A percentile compares a stretch with the other conserved stretches of the same genome.
These are phyloP conservation scores for Dysphania ambrosioides DNA, from an alignment of 148 eudicot species.

Conservation along the genomic window DNA sequence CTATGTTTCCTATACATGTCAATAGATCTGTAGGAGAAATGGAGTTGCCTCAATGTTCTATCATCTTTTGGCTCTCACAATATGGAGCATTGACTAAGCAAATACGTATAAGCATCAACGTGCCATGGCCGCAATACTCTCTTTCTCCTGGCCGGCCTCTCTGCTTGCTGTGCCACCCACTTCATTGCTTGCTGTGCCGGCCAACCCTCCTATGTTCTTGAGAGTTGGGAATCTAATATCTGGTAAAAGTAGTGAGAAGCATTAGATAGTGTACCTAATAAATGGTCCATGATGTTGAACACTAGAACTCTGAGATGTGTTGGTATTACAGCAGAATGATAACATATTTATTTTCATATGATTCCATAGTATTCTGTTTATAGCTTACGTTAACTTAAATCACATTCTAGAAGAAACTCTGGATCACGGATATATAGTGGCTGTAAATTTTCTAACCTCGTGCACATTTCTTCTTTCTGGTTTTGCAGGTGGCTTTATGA, in stretches of 20 bases:
- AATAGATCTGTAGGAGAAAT: neutral
- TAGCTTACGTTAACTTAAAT: neutral
- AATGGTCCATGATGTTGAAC: neutral
- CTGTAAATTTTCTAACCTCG: neutral
- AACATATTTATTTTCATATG: neutral
- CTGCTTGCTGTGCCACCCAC: neutral
- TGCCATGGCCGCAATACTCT: neutral
- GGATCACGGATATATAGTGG: neutral
- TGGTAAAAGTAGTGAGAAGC: neutral
- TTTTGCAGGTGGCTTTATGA: constrained; percentile 10
- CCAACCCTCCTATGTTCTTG: neutral
- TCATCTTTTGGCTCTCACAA: neutral
- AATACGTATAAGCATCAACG: neutral
- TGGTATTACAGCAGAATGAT: neutral
- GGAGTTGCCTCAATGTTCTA: neutral
- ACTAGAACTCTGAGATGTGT: neutral
- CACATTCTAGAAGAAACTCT: neutral
- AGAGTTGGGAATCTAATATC: constrained; percentile 10
- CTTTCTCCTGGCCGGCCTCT: neutral
- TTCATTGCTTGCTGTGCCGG: neutral
- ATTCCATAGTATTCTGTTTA: neutral
- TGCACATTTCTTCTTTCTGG: constrained; percentile 5
- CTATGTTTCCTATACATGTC: neutral
- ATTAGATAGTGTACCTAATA: neutral
- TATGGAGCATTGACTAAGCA: constrained; percentile 1